phyloP scores from a whole-genome alignment of 1,284 basidiomycete species.

The Leccinum angustisporum region DNA sequence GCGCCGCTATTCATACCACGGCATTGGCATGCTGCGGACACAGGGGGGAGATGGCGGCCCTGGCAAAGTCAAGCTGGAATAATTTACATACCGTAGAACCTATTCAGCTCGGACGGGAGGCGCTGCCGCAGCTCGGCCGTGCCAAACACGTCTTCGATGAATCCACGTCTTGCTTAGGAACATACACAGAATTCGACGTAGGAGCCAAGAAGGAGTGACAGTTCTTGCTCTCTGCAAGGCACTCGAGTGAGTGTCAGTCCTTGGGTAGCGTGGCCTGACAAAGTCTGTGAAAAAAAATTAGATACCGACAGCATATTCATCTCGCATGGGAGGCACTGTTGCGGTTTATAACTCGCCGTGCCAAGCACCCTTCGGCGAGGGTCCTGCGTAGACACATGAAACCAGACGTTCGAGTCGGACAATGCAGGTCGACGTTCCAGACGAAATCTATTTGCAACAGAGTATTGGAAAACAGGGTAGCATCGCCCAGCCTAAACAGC shows the following conservation, averaged over 20 bases:
- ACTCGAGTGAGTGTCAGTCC: background rate
- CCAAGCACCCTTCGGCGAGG: background rate
- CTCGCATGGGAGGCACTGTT: background rate
- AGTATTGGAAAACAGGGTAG: background rate
- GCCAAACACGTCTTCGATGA: background rate
- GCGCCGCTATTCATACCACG: background rate
- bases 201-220: background rate
- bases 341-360: background rate
- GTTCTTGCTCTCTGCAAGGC: background rate
- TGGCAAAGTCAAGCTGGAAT: background rate
- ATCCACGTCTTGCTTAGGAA: background rate
- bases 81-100: background rate
- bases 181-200: background rate
- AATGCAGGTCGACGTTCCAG: background rate
- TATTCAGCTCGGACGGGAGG: background rate
- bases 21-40: background rate
- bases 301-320: background rate
- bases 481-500: background rate
- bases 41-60: background rate
- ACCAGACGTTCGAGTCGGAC: background rate
- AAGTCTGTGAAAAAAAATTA: background rate
- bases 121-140: background rate
- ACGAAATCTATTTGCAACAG: constrained; percentile 20
- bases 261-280: background rate
- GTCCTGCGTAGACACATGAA: background rate